Evolutionary conservation across 108 stramenopile genomes (phyloP).

Genomic region (Cylindrotheca closterium): DNA sequence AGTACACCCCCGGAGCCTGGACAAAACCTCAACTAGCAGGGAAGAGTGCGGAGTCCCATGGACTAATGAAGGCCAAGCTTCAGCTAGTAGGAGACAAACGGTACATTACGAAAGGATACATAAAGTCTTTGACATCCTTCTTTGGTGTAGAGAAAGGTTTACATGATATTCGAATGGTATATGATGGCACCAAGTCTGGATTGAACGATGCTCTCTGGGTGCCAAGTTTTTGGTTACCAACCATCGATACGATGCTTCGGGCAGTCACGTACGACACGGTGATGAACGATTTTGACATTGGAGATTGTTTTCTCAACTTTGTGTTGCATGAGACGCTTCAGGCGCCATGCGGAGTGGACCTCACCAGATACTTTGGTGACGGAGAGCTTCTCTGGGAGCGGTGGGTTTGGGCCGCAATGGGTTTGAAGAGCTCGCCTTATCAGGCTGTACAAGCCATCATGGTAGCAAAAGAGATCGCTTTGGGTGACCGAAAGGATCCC

Average conservation of each 20-base stretch:
- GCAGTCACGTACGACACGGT: slow-evolving; percentile 10
- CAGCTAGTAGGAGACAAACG: background rate
- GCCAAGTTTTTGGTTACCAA: slow-evolving; percentile 38
- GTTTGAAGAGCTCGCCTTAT: slow-evolving; percentile 40
- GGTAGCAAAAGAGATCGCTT: slow-evolving; percentile 11
- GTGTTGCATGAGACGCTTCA: slow-evolving; percentile 6
- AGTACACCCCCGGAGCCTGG: background rate
- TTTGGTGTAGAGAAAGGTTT: slow-evolving; percentile 37
- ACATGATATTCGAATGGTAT: slow-evolving; percentile 46
- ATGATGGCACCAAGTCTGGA: slow-evolving; percentile 36
- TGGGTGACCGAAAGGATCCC: slow-evolving; percentile 13
- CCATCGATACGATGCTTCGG: slow-evolving; percentile 21
- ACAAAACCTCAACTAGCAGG: background rate
- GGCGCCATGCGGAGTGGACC: slow-evolving; percentile 10
- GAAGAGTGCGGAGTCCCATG: background rate
- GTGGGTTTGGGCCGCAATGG: slow-evolving; percentile 42
- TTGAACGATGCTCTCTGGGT: slow-evolving; percentile 31
- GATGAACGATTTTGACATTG: slow-evolving; percentile 31
- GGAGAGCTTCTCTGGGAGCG: slow-evolving; percentile 6
- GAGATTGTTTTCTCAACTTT: slow-evolving; percentile 52
- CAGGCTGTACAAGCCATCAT: slow-evolving; percentile 4
- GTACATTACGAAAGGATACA: background rate
- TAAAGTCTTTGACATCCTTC: slow-evolving; percentile 3
- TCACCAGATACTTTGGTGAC: slow-evolving; percentile 6
- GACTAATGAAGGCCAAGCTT: slow-evolving; percentile 5